Base-by-base conservation (phyloP, 805 yeast genomes). In the Cyberlindnera xylosilytica region DNA sequence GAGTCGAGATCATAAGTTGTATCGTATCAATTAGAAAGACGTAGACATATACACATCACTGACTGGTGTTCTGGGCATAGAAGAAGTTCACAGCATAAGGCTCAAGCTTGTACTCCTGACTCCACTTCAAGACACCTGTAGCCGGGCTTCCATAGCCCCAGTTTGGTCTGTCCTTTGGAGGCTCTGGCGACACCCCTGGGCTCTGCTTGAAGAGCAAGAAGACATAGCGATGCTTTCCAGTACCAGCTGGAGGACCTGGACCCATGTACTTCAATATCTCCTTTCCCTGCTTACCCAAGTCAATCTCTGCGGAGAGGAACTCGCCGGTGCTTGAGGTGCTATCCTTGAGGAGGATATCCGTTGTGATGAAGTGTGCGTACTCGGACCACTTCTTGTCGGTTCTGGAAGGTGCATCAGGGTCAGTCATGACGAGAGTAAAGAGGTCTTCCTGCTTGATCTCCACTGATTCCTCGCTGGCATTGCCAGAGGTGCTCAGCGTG, bases 91-190 rank as follows among this genome's bases (percentile, higher is more conserved):
- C 79, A 12, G 87, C 89, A 46, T 83, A 73, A 39, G 88, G 79
- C 49, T 73, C 72, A 53, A 82, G 66, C n/a, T 76, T 76, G 57
- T 81, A 61, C 62, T 78, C 76, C 27, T 66, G 59, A 41, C 87
- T 79, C 84, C 87, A 90, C 54, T 82, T 85, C 46, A 77, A 72
- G 13, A 78, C 87, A 15, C 97, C 97, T 7, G 76, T 71, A 10
- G 86, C 85, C 2, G 95, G 93, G 18, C 70, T 68, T n/a, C 84
- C 88, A 20, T 86, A 82, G 13, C 97, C 96, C 96, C 96, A 89
- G 54, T 67, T 78, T 27, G 84, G 81, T 57, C 95, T 72, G 56
- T 73, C 82, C 19, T 59, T 44, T 19, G 79, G 69, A 13, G 68
- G 59, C 37, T 71, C 34, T 13, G 54, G 51, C 2, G 52, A 47